Conservation (phyloP, 768 basidiomycete species). For the Suillus cothurnatus region DNA sequence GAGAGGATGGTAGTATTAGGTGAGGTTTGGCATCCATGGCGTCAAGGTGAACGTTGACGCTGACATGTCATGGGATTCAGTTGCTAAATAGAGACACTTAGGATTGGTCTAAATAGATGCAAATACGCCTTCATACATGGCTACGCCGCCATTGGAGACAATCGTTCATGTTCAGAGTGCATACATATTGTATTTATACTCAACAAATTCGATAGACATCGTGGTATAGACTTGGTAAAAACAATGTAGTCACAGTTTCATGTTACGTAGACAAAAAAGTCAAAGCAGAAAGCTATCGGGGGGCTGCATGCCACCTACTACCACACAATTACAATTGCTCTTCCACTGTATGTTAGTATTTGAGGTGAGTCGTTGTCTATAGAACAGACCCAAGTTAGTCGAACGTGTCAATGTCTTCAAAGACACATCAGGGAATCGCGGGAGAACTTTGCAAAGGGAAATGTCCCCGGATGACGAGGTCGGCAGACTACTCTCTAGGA, state of each 20-base stretch:
- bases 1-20: too few relatives aligned
- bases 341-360: not conserved
- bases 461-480: not conserved
- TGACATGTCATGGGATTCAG: too few relatives aligned
- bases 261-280: not conserved
- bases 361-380: not conserved
- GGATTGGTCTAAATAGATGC: slow-evolving; percentile 23
- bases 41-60: too few relatives aligned
- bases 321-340: not conserved
- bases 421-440: not conserved
- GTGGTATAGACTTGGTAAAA: slow-evolving; percentile 32
- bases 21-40: too few relatives aligned
- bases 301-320: not conserved
- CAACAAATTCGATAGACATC: not conserved
- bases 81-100: too few relatives aligned
- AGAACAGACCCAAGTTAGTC: not conserved
- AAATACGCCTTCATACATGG: slow-evolving; percentile 26
- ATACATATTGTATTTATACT: not conserved
- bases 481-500: not conserved
- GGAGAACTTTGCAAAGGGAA: not conserved
- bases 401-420: not conserved
- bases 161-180: not conserved
- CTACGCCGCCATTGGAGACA: not conserved
- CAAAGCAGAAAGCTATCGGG: not conserved
- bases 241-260: slow-evolving; percentile 39